phyloP scores from a whole-genome alignment of 2,329 filamentous ascomycete genomes.

The Penicillium fuscoglaucum region DNA sequence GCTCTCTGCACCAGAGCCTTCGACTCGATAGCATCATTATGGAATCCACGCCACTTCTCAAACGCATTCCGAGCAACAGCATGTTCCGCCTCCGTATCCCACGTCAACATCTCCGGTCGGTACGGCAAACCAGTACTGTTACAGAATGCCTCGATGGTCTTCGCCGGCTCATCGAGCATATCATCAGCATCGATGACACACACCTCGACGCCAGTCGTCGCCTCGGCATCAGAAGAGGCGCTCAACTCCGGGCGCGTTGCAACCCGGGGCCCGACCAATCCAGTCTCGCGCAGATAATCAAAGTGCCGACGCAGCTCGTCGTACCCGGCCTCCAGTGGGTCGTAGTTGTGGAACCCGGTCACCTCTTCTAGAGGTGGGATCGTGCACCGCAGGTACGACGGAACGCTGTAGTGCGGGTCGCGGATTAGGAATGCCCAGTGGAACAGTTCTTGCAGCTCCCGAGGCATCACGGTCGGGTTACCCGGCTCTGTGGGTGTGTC shows the following conservation, averaged over 20 bases:
- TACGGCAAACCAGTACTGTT: conserved; percentile 77
- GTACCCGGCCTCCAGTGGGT: conserved; percentile 87
- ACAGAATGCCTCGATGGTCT: conserved; percentile 77
- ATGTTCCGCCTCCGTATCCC: conserved; percentile 75
- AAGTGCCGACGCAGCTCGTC: conserved; percentile 82
- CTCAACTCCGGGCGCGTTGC: conserved; percentile 43
- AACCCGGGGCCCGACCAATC: conserved; percentile 68
- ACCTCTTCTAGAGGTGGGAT: conserved; percentile 78
- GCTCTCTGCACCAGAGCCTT: conserved; percentile 66
- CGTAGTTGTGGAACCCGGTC: conserved; percentile 85
- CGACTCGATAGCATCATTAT: conserved; percentile 89
- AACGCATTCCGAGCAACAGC: conserved; percentile 70
- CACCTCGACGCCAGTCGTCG: conserved; percentile 53
- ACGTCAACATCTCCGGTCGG: conserved; percentile 74
- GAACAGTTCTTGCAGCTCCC: conserved; percentile 71
- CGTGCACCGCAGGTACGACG: conserved; percentile 92
- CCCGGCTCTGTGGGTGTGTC: conserved; percentile 59
- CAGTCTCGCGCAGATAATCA: conserved; percentile 72
- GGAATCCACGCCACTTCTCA: conserved; percentile 96
- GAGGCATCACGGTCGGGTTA: conserved; percentile 85
- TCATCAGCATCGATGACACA: conserved; percentile 94
- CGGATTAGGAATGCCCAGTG: conserved; percentile 97
- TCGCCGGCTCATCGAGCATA: conserved; percentile 78
- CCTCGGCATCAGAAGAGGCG: conserved; percentile 30
- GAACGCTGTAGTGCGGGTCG: conserved; percentile 86